A percentile compares a stretch with the other conserved stretches of the same genome.
Evolutionary conservation across 768 basidiomycete species (phyloP).

Genomic region (Termitomyces eurrhizus): DNA sequence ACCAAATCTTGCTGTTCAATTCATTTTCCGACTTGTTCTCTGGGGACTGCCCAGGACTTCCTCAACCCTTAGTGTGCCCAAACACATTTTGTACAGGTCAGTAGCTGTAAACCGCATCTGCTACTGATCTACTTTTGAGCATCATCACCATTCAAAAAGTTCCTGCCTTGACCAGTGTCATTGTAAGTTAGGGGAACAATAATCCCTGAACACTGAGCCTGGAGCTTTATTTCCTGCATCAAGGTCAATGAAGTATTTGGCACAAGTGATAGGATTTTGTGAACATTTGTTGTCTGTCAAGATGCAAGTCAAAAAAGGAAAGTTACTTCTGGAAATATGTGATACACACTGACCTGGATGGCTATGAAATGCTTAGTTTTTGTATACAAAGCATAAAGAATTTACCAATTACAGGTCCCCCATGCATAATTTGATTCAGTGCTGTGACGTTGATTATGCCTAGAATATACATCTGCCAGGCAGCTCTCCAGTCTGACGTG

Average conservation of each 20-base stretch:
- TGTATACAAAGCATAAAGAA: background rate
- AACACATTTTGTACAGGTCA: too few species aligned
- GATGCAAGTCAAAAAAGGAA: background rate
- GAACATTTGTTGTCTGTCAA: conserved; percentile 70
- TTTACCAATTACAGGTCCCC: conserved; percentile 74
- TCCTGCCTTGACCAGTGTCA: conserved; percentile 52
- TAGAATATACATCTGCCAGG: conserved; percentile 72
- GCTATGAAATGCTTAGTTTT: conserved; percentile 26
- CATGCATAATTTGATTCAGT: conserved; percentile 64
- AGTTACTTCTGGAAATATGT: background rate
- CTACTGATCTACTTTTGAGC: too few species aligned
- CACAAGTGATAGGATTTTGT: conserved; percentile 40
- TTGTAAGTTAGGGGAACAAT: conserved; percentile 75
- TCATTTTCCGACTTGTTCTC: too few species aligned
- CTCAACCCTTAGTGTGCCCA: too few species aligned
- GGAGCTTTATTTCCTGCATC: conserved; percentile 43
- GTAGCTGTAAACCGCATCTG: too few species aligned
- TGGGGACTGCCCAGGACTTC: too few species aligned
- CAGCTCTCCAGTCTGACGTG: conserved; percentile 60
- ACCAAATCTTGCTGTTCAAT: too few species aligned
- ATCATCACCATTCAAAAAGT: too few species aligned
- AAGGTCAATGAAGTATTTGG: conserved; percentile 62
- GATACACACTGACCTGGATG: conserved; percentile 47
- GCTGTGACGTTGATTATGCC: conserved; percentile 57
- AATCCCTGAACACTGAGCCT: too few species aligned